phyloP scores from a whole-genome alignment of 2,329 filamentous ascomycete genomes.

The Pseudocercospora ulei region DNA sequence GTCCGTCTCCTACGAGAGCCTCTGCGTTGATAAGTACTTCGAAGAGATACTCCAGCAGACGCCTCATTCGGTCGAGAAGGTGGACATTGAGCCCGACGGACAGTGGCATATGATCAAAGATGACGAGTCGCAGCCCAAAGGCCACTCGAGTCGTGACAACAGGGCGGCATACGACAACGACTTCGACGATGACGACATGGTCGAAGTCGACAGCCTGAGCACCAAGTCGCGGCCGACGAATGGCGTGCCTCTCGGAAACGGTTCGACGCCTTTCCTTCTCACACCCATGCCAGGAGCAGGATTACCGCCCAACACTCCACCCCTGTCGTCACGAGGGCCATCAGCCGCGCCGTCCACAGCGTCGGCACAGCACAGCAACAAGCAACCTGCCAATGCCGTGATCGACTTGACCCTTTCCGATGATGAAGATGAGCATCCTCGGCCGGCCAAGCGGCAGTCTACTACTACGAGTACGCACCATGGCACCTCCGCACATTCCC shows the following conservation, averaged over 20 bases:
- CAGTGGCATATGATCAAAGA: slow-evolving; percentile 54
- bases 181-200: slow-evolving; percentile 39
- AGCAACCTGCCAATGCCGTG: slow-evolving; percentile 40
- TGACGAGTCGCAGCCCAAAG: slow-evolving; percentile 34
- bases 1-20: slow-evolving; percentile 63
- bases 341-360: slow-evolving; percentile 31
- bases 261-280: slow-evolving; percentile 20
- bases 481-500: slow-evolving; percentile 19
- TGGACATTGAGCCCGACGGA: slow-evolving; percentile 81
- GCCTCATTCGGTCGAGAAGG: slow-evolving; percentile 61
- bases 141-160: slow-evolving; percentile 32
- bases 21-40: slow-evolving; percentile 87
- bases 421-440: slow-evolving; percentile 39
- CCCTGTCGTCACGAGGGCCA: slow-evolving; percentile 40
- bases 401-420: slow-evolving; percentile 45
- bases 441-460: slow-evolving; percentile 31
- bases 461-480: slow-evolving; percentile 26
- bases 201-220: slow-evolving; percentile 37
- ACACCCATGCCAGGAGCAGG: slow-evolving; percentile 27
- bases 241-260: slow-evolving; percentile 21
- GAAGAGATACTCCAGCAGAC: slow-evolving; percentile 75
- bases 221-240: slow-evolving; percentile 30
- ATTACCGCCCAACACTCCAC: slow-evolving; percentile 39
- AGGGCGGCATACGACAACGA: slow-evolving; percentile 35
- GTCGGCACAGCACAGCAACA: slow-evolving; percentile 35